phyloP scores from a whole-genome alignment of 2,329 filamentous ascomycete species.

The Aspergillus thermomutatus region DNA sequence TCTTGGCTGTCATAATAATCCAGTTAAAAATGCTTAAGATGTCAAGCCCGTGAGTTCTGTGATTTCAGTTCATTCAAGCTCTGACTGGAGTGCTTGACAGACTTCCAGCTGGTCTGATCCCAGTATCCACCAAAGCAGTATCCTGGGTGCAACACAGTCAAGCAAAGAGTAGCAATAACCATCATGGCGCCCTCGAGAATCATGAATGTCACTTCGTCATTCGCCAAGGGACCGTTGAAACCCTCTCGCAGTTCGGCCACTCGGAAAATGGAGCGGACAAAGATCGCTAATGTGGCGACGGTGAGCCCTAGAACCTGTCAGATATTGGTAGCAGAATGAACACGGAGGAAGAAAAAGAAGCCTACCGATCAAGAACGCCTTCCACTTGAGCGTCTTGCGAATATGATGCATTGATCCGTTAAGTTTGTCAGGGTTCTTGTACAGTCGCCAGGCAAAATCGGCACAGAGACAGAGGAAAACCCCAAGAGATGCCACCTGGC shows the following conservation, averaged over 20 bases:
- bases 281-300: conserved; percentile 44
- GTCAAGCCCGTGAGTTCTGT: background rate
- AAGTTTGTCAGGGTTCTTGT: conserved; percentile 1
- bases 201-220: conserved; percentile 50
- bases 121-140: background rate
- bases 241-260: conserved; percentile 49
- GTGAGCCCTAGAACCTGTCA: conserved; percentile 19
- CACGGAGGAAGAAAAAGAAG: background rate
- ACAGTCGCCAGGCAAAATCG: conserved; percentile 49
- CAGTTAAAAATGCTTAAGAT: background rate
- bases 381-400: conserved; percentile 7
- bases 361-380: conserved; percentile 23
- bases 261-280: conserved; percentile 49
- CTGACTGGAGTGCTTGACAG: background rate
- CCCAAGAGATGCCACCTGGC: conserved; percentile 57
- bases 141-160: conserved; percentile 49
- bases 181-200: conserved; percentile 54
- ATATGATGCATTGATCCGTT: background rate
- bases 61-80: background rate
- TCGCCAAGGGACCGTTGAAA: conserved; percentile 46
- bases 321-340: background rate
- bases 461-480: conserved; percentile 51
- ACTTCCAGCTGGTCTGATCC: background rate
- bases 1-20: background rate
- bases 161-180: conserved; percentile 39